Conservation (phyloP, 164 flowering plant genomes). For the Liquidambar formosana region DNA sequence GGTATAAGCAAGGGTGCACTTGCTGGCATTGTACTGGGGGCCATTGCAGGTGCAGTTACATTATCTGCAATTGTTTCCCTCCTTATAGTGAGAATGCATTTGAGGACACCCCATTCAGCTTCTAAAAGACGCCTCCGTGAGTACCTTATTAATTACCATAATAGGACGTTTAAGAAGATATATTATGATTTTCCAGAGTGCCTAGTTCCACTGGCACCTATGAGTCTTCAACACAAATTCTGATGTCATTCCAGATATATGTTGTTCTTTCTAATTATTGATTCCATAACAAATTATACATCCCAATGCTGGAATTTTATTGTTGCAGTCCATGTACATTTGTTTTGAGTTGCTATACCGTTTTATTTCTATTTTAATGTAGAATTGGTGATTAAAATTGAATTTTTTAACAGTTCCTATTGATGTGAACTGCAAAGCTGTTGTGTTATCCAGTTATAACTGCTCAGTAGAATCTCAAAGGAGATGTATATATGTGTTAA, state of each 20-base stretch:
- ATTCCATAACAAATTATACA: not conserved
- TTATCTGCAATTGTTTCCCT: slow-evolving; percentile 54
- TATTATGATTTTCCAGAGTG: not conserved
- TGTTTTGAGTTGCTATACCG: not conserved
- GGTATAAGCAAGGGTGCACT: slow-evolving; percentile 63
- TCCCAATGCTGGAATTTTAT: not conserved
- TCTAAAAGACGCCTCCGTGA: slow-evolving; percentile 53
- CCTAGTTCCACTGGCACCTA: not conserved
- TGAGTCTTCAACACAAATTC: not conserved
- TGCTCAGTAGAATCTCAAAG: not conserved
- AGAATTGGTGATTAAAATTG: not conserved
- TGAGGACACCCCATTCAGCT: slow-evolving; percentile 23
- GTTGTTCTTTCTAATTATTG: not conserved
- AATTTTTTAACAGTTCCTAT: not conserved
- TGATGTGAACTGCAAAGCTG: not conserved
- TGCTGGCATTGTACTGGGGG: slow-evolving; percentile 58
- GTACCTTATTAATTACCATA: slow-evolving; percentile 17
- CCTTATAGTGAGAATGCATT: slow-evolving; percentile 37
- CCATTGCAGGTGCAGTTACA: slow-evolving; percentile 48
- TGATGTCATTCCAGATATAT: not conserved
- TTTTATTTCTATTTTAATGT: not conserved
- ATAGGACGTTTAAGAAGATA: not conserved
- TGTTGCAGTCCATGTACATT: not conserved
- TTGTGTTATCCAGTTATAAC: not conserved
- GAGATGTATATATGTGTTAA: no score